Evolutionary conservation across 129 eudicot genomes (phyloP).

Genomic region (Rutidosis leptorrhynchoides): DNA sequence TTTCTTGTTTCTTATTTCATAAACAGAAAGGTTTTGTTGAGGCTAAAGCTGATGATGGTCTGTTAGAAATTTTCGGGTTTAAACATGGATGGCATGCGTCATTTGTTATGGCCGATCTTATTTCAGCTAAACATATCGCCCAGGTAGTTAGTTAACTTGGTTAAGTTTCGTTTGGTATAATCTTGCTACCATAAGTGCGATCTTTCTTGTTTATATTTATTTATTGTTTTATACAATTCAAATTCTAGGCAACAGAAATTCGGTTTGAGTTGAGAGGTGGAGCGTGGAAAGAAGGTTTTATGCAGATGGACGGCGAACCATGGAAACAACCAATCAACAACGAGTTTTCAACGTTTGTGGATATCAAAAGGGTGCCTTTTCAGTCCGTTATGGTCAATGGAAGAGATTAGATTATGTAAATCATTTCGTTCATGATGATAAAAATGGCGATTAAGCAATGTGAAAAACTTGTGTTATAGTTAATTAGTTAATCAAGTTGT

Average conservation of each 20-base stretch:
- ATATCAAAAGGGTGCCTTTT: conserved; percentile 72
- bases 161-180: not conserved
- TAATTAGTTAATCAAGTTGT: conserved; percentile 11
- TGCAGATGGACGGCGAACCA: conserved; percentile 99
- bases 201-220: not conserved
- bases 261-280: conserved; percentile 92
- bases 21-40: conserved; percentile 92
- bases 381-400: conserved; percentile 77
- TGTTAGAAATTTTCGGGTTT: conserved; percentile 81
- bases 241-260: conserved; percentile 60
- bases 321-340: conserved; percentile 89
- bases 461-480: conserved; percentile 27
- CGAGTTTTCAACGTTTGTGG: conserved; percentile 81
- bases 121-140: conserved; percentile 94
- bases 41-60: conserved; percentile 89
- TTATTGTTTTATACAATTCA: not conserved
- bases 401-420: conserved; percentile 30
- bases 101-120: conserved; percentile 90
- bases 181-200: not conserved
- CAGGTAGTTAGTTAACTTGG: conserved; percentile 56
- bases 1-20: not conserved
- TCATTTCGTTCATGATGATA: not conserved
- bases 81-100: conserved; percentile 99
- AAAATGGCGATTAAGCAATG: conserved; percentile 6
- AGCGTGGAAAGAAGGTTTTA: conserved; percentile 70